Evolutionary conservation across 1,284 basidiomycete species (phyloP).

Genomic region (Baeospora myosura): DNA sequence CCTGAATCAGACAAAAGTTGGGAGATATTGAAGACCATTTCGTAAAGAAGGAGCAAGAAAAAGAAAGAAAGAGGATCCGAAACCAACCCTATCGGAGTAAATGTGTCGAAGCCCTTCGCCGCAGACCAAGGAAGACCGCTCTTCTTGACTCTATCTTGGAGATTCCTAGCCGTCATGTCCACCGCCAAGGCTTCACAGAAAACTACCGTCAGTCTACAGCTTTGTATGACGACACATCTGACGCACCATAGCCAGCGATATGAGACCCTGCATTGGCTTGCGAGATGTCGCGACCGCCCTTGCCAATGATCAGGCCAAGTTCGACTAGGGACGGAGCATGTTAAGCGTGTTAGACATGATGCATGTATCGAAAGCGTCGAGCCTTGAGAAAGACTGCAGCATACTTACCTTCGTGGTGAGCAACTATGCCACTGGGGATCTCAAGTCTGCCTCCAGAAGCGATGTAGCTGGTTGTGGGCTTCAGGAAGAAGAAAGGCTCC

Average conservation of each 20-base stretch:
- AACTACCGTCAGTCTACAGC: neutral
- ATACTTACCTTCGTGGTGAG: slow-evolving; percentile 83
- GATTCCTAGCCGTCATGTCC: slow-evolving; percentile 92
- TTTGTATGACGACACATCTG: neutral
- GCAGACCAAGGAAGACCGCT: slow-evolving; percentile 92
- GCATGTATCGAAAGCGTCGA: slow-evolving; percentile 2
- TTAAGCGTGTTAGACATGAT: slow-evolving; percentile 1
- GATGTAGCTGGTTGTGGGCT: slow-evolving; percentile 89
- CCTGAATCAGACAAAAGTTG: neutral
- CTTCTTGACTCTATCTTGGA: slow-evolving; percentile 91
- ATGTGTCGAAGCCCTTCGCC: slow-evolving; percentile 88
- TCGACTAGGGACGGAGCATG: slow-evolving; percentile 57
- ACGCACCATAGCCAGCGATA: slow-evolving; percentile 85
- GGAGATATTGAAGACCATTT: slow-evolving; percentile 1
- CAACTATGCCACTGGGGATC: slow-evolving; percentile 78
- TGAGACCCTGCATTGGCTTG: slow-evolving; percentile 67
- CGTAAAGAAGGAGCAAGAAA: slow-evolving; percentile 4
- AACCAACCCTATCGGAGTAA: slow-evolving; percentile 80
- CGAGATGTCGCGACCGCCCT: slow-evolving; percentile 75
- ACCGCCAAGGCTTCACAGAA: slow-evolving; percentile 72
- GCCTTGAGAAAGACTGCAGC: neutral
- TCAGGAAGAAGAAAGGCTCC: slow-evolving; percentile 98
- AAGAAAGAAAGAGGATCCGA: slow-evolving; percentile 14
- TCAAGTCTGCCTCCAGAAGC: slow-evolving; percentile 73
- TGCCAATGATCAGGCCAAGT: slow-evolving; percentile 93